Evolutionary conservation across 164 flowering plant genomes (phyloP).

Genomic region (Taxillus chinensis): DNA sequence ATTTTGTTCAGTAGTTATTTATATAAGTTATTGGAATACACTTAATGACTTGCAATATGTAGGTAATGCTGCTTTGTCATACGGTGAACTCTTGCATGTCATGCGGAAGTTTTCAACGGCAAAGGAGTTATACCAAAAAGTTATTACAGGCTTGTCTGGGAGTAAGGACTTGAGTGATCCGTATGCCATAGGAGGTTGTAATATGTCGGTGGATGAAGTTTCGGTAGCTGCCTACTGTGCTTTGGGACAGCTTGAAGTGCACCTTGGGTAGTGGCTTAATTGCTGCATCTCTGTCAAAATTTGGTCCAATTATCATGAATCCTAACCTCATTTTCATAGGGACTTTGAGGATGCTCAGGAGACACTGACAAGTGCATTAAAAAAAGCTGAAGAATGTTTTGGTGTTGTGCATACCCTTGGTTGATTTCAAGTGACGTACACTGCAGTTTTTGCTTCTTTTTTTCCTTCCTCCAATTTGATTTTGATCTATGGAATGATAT

Average conservation of each 20-base stretch:
- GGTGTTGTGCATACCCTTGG: slow-evolving; percentile 36
- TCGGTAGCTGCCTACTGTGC: slow-evolving; percentile 65
- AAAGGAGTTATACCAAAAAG: slow-evolving; percentile 57
- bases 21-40: neutral
- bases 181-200: slow-evolving; percentile 44
- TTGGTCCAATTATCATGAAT: neutral
- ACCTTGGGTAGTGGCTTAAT: slow-evolving; percentile 44
- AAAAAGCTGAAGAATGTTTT: slow-evolving; percentile 62
- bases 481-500: slow-evolving; percentile 6
- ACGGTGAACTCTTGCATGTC: slow-evolving; percentile 66
- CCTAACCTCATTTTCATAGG: slow-evolving; percentile 18
- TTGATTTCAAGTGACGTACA: neutral
- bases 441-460: neutral
- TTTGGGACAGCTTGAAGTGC: slow-evolving; percentile 82
- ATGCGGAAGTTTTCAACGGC: slow-evolving; percentile 42
- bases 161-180: slow-evolving; percentile 28
- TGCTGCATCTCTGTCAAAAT: too few species aligned
- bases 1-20: slow-evolving; percentile 2
- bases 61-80: slow-evolving; percentile 66
- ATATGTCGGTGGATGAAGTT: slow-evolving; percentile 58
- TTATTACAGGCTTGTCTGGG: slow-evolving; percentile 29
- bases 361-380: slow-evolving; percentile 60
- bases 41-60: slow-evolving; percentile 10
- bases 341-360: slow-evolving; percentile 80
- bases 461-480: neutral